A percentile compares a stretch with the other conserved stretches of the same genome.
Evolutionary conservation across 1,139 yeast genomes (phyloP).

Genomic region (Debaryomycetaceae sp.): DNA sequence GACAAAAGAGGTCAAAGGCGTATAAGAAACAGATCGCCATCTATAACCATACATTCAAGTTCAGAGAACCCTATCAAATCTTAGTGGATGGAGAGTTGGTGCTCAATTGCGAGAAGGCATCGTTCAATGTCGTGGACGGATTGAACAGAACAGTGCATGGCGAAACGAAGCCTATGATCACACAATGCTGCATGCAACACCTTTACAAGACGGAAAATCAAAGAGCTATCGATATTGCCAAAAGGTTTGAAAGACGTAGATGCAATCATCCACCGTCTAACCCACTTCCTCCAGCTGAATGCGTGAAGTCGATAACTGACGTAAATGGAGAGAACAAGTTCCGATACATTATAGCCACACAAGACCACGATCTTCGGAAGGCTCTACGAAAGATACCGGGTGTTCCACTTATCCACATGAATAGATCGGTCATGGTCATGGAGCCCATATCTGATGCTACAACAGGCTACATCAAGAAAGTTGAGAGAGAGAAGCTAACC

Average conservation of each 20-base stretch:
- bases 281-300: slow-evolving; percentile 69
- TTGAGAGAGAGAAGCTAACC: slow-evolving; percentile 66
- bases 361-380: slow-evolving; percentile 65
- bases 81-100: slow-evolving; percentile 79
- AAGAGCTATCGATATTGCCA: slow-evolving; percentile 74
- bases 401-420: slow-evolving; percentile 82
- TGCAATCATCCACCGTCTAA: slow-evolving; percentile 58
- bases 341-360: slow-evolving; percentile 85
- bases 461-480: slow-evolving; percentile 45
- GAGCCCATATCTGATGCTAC: slow-evolving; percentile 86
- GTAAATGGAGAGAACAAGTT: slow-evolving; percentile 80
- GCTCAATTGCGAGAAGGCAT: slow-evolving; percentile 58
- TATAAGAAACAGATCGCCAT: slow-evolving; percentile 90
- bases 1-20: slow-evolving; percentile 92
- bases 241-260: slow-evolving; percentile 71
- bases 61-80: slow-evolving; percentile 91
- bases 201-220: slow-evolving; percentile 70
- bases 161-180: slow-evolving; percentile 87
- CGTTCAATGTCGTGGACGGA: slow-evolving; percentile 75
- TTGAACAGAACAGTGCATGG: slow-evolving; percentile 78
- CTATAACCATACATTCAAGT: slow-evolving; percentile 79
- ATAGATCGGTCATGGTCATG: slow-evolving; percentile 91
- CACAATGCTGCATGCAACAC: slow-evolving; percentile 93
- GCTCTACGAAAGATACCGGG: slow-evolving; percentile 77
- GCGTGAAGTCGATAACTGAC: slow-evolving; percentile 68